Evolutionary conservation across 2,329 filamentous ascomycete genomes (phyloP).

Genomic region (Colletotrichum nymphaeae): DNA sequence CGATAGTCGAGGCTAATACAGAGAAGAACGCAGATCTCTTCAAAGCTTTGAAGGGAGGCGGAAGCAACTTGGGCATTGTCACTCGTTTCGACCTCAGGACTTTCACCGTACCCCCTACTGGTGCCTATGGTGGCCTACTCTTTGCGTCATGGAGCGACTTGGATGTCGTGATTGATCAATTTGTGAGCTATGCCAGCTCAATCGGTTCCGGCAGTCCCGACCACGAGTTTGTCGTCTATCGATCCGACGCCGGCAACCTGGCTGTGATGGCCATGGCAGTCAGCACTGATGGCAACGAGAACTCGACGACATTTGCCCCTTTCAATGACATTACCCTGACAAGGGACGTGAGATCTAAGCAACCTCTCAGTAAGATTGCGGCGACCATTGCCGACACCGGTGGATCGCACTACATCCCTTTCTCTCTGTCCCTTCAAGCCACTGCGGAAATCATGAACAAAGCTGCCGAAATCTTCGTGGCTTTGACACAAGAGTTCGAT

Average conservation of each 20-base stretch:
- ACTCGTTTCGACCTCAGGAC: conserved; percentile 46
- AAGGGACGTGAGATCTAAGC: neutral
- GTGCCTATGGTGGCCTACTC: conserved; percentile 17
- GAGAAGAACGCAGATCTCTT: conserved; percentile 54
- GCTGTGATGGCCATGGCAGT: conserved; percentile 14
- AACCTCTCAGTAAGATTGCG: conserved; percentile 3
- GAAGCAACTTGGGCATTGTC: conserved; percentile 58
- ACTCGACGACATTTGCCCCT: conserved; percentile 6
- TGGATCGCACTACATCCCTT: conserved; percentile 15
- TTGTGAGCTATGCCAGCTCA: conserved; percentile 15
- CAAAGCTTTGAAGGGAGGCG: conserved; percentile 60
- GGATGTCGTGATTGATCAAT: neutral
- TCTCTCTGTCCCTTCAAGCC: conserved; percentile 10
- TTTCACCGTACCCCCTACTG: conserved; percentile 1
- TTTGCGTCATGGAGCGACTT: conserved; percentile 13
- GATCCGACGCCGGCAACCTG: conserved; percentile 9
- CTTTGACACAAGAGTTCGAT: neutral
- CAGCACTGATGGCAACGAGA: conserved; percentile 18
- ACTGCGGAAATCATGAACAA: conserved; percentile 3
- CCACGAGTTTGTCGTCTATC: conserved; percentile 15
- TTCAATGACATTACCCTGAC: conserved; percentile 16
- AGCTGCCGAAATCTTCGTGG: conserved; percentile 14
- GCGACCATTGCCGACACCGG: conserved; percentile 24
- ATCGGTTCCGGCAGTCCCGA: conserved; percentile 4
- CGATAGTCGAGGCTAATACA: conserved; percentile 52